phyloP scores from a whole-genome alignment of 176 grass and related monocot genomes.

The Puccinellia tenuiflora region DNA sequence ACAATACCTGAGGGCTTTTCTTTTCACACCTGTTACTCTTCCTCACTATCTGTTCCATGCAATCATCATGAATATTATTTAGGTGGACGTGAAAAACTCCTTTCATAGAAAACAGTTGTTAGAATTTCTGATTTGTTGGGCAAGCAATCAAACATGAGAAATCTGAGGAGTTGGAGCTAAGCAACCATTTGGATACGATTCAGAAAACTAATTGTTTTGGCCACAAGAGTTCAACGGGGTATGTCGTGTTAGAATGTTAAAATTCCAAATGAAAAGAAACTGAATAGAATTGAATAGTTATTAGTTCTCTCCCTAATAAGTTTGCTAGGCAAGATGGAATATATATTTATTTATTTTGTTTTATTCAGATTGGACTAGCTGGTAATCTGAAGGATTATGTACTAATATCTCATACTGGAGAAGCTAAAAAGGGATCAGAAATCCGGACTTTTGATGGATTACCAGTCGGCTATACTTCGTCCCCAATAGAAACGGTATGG shows the following conservation, averaged over 20 bases:
- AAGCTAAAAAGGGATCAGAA: slow-evolving; percentile 82
- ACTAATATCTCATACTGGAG: slow-evolving; percentile 54
- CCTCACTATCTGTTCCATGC: neutral
- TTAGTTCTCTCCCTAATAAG: neutral
- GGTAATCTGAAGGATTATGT: slow-evolving; percentile 79
- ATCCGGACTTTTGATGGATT: slow-evolving; percentile 60
- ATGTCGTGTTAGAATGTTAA: neutral
- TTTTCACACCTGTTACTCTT: neutral
- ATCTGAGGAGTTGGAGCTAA: too few species aligned
- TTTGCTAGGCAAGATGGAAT: neutral
- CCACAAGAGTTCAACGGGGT: neutral
- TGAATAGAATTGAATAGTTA: neutral
- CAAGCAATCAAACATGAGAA: neutral
- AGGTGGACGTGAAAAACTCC: neutral
- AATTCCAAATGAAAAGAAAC: neutral
- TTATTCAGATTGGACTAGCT: slow-evolving; percentile 82
- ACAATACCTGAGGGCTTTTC: neutral
- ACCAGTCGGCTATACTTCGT: slow-evolving; percentile 70
- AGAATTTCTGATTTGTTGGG: neutral
- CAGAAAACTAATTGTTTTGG: neutral
- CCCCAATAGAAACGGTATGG: slow-evolving; percentile 68
- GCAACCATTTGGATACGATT: neutral
- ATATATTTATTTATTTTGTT: slow-evolving; percentile 7
- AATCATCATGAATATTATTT: neutral
- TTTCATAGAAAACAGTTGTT: neutral